A percentile compares a stretch with the other conserved stretches of the same genome.
phyloP scores from a whole-genome alignment of 768 basidiomycete genomes.

The Tulasnella sp. region DNA sequence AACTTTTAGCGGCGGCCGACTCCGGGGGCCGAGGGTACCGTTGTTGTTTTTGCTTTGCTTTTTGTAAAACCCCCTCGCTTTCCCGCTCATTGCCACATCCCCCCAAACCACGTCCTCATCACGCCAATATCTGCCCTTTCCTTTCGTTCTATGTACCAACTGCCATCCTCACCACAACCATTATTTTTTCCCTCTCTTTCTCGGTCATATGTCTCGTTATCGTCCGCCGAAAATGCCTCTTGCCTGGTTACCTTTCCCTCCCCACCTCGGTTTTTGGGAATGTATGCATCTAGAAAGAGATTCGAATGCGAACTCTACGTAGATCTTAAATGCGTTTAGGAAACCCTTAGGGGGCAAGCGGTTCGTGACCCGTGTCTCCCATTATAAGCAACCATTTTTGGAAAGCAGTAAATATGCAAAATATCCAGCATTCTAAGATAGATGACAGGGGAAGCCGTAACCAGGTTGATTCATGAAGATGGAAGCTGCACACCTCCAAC shows the following conservation, averaged over 20 bases:
- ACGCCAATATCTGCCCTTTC: too few species aligned
- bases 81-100: too few species aligned
- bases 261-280: too few species aligned
- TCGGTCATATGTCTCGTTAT: too few species aligned
- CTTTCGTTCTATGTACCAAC: neutral
- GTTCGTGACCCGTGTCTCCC: too few species aligned
- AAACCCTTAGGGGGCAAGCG: neutral
- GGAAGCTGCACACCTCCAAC: conserved; percentile 33
- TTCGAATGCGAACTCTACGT: neutral
- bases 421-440: too few species aligned
- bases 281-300: neutral
- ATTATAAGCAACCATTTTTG: too few species aligned
- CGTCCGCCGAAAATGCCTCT: neutral
- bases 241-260: neutral
- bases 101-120: too few species aligned
- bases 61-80: neutral
- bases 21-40: neutral
- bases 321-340: neutral
- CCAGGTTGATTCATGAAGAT: too few species aligned
- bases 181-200: too few species aligned
- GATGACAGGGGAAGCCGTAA: too few species aligned
- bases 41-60: neutral
- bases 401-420: too few species aligned
- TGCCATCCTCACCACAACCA: neutral
- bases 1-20: neutral